Percentiles rank a stretch among this genome's conserved stretches.
Evolutionary conservation across 2,329 filamentous ascomycete genomes (phyloP).

Genomic region (Coniella lustricola): DNA sequence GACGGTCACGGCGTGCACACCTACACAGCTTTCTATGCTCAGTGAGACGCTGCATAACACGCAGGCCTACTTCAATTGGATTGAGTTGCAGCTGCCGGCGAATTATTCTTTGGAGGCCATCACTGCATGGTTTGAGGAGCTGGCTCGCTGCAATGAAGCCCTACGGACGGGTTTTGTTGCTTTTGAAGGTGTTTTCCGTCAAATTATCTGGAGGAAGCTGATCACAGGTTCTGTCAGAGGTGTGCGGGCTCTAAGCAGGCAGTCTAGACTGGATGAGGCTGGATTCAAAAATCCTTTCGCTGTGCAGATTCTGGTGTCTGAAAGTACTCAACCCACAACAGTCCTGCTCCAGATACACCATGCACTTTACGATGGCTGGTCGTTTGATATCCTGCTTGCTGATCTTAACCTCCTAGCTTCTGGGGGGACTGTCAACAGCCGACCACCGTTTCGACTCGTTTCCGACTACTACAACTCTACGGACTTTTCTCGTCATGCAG

Average conservation of each 20-base stretch:
- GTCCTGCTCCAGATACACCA: slow-evolving; percentile 63
- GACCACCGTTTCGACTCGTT: slow-evolving; percentile 58
- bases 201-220: slow-evolving; percentile 56
- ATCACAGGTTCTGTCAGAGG: slow-evolving; percentile 34
- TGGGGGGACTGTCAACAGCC: slow-evolving; percentile 22
- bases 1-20: slow-evolving; percentile 54
- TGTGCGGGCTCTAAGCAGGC: slow-evolving; percentile 30
- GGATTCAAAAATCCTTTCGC: slow-evolving; percentile 50
- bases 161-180: slow-evolving; percentile 67
- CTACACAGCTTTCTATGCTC: slow-evolving; percentile 74
- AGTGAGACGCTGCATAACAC: slow-evolving; percentile 58
- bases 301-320: slow-evolving; percentile 43
- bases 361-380: slow-evolving; percentile 90
- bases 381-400: slow-evolving; percentile 63
- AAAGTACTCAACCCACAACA: not conserved
- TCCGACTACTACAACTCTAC: slow-evolving; percentile 38
- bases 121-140: slow-evolving; percentile 37
- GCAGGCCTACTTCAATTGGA: slow-evolving; percentile 69
- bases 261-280: slow-evolving; percentile 33
- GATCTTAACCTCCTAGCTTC: slow-evolving; percentile 54
- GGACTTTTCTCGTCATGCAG: slow-evolving; percentile 23
- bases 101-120: slow-evolving; percentile 30
- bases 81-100: slow-evolving; percentile 49
- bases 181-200: slow-evolving; percentile 46
- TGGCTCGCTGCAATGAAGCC: slow-evolving; percentile 55